Evolutionary conservation across 768 basidiomycete species (phyloP).

Genomic region (Amanita exitialis): DNA sequence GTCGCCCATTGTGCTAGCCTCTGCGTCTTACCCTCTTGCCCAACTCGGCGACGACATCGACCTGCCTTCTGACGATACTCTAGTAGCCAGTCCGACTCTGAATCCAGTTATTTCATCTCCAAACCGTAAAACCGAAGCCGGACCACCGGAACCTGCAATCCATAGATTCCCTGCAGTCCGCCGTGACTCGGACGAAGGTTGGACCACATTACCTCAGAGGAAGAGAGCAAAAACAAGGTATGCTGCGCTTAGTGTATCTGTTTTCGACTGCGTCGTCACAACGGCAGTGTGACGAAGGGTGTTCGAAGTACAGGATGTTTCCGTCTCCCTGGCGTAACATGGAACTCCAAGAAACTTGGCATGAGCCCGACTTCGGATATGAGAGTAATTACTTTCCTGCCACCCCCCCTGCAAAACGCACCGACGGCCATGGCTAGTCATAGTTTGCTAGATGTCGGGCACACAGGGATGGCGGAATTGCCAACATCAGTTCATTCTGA

Average conservation of each 20-base stretch:
- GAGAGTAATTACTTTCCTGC: conserved; percentile 5
- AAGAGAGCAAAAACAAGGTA: conserved; percentile 4
- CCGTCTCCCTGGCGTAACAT: not conserved
- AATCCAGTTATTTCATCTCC: not conserved
- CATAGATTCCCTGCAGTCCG: too few species aligned
- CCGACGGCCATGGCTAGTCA: not conserved
- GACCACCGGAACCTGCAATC: not conserved
- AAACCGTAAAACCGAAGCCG: not conserved
- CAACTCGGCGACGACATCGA: not conserved
- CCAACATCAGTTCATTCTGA: not conserved
- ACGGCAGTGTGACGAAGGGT: not conserved
- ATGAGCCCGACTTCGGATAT: not conserved
- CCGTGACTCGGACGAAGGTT: conserved; percentile 3
- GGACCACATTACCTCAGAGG: conserved; percentile 6
- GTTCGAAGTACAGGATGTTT: not conserved
- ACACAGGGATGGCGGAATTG: not conserved
- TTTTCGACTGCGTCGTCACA: not conserved
- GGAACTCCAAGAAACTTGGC: not conserved
- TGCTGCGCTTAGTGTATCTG: not conserved
- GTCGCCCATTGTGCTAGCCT: not conserved
- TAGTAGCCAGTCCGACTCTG: conserved; percentile 3
- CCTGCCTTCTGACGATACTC: conserved; percentile 5
- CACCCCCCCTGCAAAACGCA: not conserved
- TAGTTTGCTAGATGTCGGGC: not conserved
- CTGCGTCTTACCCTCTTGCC: not conserved